Evolutionary conservation across 176 grass and related monocot genomes (phyloP).

Genomic region (Triticum aestivum): DNA sequence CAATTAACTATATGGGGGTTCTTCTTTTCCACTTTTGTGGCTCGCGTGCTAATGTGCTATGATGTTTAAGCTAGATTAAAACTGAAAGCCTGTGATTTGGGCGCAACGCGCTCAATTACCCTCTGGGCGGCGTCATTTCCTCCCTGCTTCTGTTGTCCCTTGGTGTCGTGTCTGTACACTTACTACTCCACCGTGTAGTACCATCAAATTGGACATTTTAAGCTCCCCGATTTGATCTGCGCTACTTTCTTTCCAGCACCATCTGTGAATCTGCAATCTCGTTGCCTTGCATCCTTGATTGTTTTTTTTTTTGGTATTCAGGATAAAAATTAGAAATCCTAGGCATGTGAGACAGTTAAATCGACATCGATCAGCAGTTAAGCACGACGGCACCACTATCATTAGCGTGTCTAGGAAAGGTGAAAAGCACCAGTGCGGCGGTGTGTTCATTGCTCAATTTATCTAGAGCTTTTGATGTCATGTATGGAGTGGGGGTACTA

Average conservation of each 20-base stretch:
- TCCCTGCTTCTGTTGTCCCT: neutral
- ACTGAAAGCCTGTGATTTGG: conserved; percentile 33
- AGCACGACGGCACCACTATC: neutral
- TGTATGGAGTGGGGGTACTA: neutral
- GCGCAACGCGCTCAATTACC: conserved; percentile 24
- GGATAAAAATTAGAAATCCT: neutral
- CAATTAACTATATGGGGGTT: conserved; percentile 12
- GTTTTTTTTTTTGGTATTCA: too few relatives aligned
- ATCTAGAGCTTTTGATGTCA: neutral
- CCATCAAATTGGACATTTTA: conserved; percentile 40
- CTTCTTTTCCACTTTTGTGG: conserved; percentile 27
- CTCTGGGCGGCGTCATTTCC: neutral
- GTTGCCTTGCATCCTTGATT: neutral
- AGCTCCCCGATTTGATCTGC: conserved; percentile 38
- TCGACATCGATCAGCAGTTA: neutral
- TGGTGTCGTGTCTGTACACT: neutral
- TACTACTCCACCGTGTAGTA: neutral
- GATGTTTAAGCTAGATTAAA: conserved; percentile 42
- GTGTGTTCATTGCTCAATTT: neutral
- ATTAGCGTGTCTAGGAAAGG: neutral
- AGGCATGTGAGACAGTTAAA: neutral
- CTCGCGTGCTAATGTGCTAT: conserved; percentile 41
- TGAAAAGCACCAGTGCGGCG: neutral
- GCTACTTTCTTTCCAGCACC: neutral
- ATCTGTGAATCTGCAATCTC: neutral